A percentile compares a stretch with the other conserved stretches of the same genome.
Conservation (phyloP, 768 basidiomycete genomes). For the Termitomyces sp. region DNA sequence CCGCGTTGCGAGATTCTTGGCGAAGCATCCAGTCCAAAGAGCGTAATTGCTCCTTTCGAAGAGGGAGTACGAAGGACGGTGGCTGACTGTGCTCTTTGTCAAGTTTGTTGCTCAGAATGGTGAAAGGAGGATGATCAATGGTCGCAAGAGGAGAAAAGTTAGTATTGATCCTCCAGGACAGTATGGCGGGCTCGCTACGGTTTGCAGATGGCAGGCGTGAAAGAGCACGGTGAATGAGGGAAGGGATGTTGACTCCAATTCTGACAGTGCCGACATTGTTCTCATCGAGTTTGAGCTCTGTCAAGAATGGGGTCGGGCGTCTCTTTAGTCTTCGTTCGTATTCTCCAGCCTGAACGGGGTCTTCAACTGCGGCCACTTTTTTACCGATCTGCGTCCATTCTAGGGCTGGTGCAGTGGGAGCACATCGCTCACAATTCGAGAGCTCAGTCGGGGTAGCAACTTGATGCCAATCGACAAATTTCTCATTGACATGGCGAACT, state of each 20-base stretch:
- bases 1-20: constrained; percentile 62
- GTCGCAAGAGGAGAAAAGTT: constrained; percentile 67
- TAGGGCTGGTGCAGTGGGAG: constrained; percentile 72
- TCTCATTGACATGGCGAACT: constrained; percentile 68
- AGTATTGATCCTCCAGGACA: constrained; percentile 84
- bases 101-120: constrained; percentile 67
- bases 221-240: constrained; percentile 82
- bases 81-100: constrained; percentile 76
- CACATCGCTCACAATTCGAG: constrained; percentile 72
- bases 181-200: constrained; percentile 40
- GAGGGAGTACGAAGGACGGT: constrained; percentile 66
- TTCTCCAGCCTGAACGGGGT: constrained; percentile 80
- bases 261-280: constrained; percentile 66
- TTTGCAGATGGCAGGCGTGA: constrained; percentile 67
- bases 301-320: constrained; percentile 83
- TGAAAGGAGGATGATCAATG: constrained; percentile 59
- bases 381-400: constrained; percentile 67
- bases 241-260: constrained; percentile 85
- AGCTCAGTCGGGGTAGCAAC: constrained; percentile 42
- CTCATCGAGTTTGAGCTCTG: constrained; percentile 70
- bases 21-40: constrained; percentile 91
- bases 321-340: constrained; percentile 87
- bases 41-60: constrained; percentile 84
- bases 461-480: constrained; percentile 65
- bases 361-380: constrained; percentile 71